phyloP scores from a whole-genome alignment of 805 yeast genomes.

The Naumovozyma dairenensis region DNA sequence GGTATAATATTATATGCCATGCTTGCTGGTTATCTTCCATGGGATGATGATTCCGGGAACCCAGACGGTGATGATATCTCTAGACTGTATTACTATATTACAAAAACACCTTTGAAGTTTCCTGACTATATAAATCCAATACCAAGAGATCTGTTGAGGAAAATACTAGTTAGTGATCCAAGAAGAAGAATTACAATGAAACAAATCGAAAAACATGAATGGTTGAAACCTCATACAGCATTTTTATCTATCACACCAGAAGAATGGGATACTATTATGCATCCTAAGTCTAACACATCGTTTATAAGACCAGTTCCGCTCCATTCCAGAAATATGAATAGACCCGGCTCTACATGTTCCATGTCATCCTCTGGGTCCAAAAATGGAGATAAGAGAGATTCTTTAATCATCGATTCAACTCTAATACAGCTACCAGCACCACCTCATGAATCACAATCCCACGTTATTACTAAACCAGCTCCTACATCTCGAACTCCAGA shows the following conservation, averaged over 20 bases:
- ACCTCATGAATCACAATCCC: constrained; percentile 60
- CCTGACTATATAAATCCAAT: constrained; percentile 88
- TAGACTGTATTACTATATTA: constrained; percentile 80
- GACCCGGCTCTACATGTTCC: constrained; percentile 26
- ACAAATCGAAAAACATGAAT: constrained; percentile 71
- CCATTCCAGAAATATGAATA: neutral
- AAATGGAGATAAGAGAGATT: constrained; percentile 31
- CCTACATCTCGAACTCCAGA: constrained; percentile 27
- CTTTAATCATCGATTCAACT: constrained; percentile 27
- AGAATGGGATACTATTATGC: constrained; percentile 68
- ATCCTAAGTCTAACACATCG: constrained; percentile 5
- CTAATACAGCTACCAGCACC: constrained; percentile 45
- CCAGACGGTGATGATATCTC: constrained; percentile 94
- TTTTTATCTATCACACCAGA: constrained; percentile 78
- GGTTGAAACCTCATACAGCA: constrained; percentile 79
- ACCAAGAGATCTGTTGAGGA: constrained; percentile 83
- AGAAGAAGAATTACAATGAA: constrained; percentile 57
- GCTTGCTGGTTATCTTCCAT: constrained; percentile 94
- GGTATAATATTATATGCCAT: constrained; percentile 94
- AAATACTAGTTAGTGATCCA: constrained; percentile 78
- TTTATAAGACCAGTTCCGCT: neutral
- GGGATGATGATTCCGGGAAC: constrained; percentile 93
- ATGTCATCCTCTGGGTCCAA: constrained; percentile 34
- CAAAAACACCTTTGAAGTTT: constrained; percentile 83
- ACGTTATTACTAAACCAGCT: constrained; percentile 42